Base-by-base conservation (phyloP, 257 asterid species). In the Nicotiana undulata region DNA sequence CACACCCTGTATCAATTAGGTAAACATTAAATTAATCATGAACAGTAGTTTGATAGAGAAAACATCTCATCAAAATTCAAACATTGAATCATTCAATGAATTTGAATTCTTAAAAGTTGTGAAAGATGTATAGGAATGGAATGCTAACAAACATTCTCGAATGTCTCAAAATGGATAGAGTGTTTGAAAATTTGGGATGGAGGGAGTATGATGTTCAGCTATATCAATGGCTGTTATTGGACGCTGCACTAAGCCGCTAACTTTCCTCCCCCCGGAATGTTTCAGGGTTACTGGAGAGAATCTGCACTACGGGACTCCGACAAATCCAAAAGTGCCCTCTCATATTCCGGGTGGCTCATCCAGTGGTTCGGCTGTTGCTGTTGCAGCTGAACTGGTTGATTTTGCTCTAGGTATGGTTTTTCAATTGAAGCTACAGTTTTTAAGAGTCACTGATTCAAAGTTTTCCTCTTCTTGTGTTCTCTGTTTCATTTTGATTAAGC, bases 291-390 rank as follows among this genome's bases (percentile, higher is more conserved):
- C 96, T 63, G 98, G 99, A 82, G 92, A 86, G 84, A 94, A 94
- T 88, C 89, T 79, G 79, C 84, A 81, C 63, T 90, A 86, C 61
- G 97, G 98, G 82, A 91, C 97, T 75, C 99, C 98, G 28, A 90
- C 86, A 67, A 96, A 96, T 87, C 98, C 98, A 29, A 83, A 86
- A 63, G 85, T 84, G 81, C 95, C 94, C 67, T 86, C 97, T 79
- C 90, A 85, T 89, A 84, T 88, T 79, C 98, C 98, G 9, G 98
- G 99, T 51, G 98, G 99, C 68, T 91, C 98, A 17, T 88, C 93
- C 81, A 91, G 98, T 89, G 98, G 99, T 83, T 90, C 99, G 46
- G 97, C 98, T 34, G 98, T 91, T 67, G 96, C 97, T 70, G 98
- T 94, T 85, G 96, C 98, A 17, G 93, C 95, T 44, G 86, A 89